Evolutionary conservation across 2,329 filamentous ascomycete species (phyloP), one percentile per base, ranked within the genome.

Genomic region (Leptographium flavum): DNA sequence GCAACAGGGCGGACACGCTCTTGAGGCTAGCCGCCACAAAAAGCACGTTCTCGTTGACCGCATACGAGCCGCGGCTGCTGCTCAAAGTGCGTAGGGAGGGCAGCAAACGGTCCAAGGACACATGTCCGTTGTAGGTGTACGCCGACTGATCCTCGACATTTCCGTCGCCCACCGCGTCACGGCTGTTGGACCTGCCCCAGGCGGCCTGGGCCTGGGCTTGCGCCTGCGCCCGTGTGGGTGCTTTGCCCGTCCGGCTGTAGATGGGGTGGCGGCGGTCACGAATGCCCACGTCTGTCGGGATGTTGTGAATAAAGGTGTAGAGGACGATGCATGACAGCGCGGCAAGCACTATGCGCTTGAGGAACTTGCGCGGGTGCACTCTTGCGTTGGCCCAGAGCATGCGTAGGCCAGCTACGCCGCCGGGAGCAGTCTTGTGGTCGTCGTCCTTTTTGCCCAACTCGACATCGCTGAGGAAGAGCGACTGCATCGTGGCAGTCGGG

Each of bases 21-120:
- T 74, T 74, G 42, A 93, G 63, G 49, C 73, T 87, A 0, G 84
- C 80, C 4, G 83, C 79, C 5, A 80, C 81, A 58, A 94, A 94
- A 3, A 95, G 61, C 15, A 94, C 72, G 55, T 87, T 87, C 42
- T 73, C 73, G 56, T 83, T 85, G 32, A 63, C 57, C 28, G 58
- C 50, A 44, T 65, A 64, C 41, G 62, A 60, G 5, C 79, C 79
- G 23, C 65, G 64, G 0, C 74, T 77, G 19, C 61, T 65, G 8
- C 67, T 58, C 37, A 81, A 74, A 13, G 66, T 69, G 36, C 79
- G 73, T 35, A 94, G 65, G 4, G 81, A 78, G 17, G 60, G 56
- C 1, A 73, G 74, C 36, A 95, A 70, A 11, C 74, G 61, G 53
- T 73, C 74, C 57, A 86, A 88, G 54, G 69, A 76, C 53, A 93